A percentile compares a stretch with the other conserved stretches of the same genome.
phyloP scores from a whole-genome alignment of 306 rosid species.

The Dalbergia cultrata region DNA sequence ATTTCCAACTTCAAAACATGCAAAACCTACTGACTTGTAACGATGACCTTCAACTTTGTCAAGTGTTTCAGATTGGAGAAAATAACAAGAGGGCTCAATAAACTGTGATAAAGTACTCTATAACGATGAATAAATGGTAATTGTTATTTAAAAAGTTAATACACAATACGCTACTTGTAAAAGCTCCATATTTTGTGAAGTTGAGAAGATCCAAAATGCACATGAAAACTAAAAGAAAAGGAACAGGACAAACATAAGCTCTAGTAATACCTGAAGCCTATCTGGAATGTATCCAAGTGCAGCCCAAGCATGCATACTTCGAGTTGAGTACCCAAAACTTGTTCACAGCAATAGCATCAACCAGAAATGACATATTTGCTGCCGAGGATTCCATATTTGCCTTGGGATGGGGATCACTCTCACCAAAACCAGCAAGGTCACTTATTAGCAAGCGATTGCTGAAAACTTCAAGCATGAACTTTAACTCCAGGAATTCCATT shows the following conservation, averaged over 20 bases:
- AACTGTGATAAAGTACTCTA: slow-evolving; percentile 16
- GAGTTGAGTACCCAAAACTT: slow-evolving; percentile 96
- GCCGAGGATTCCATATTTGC: slow-evolving; percentile 89
- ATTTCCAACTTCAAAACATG: slow-evolving; percentile 16
- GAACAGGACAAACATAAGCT: slow-evolving; percentile 33
- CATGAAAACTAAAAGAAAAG: slow-evolving; percentile 13
- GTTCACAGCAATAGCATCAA: slow-evolving; percentile 81
- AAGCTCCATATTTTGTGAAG: slow-evolving; percentile 39
- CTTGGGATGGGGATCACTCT: no score
- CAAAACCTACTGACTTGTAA: background rate
- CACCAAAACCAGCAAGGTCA: no score
- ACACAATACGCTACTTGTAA: slow-evolving; percentile 13
- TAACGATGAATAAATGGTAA: slow-evolving; percentile 11
- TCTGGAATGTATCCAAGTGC: slow-evolving; percentile 95
- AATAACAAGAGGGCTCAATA: slow-evolving; percentile 15
- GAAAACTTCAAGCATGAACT: slow-evolving; percentile 85
- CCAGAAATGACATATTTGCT: slow-evolving; percentile 73
- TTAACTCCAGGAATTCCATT: slow-evolving; percentile 94
- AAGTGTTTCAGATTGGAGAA: background rate
- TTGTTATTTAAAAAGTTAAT: slow-evolving; percentile 18
- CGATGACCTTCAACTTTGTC: slow-evolving; percentile 16
- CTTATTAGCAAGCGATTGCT: slow-evolving; percentile 83
- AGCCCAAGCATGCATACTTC: slow-evolving; percentile 98
- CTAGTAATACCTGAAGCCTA: slow-evolving; percentile 73
- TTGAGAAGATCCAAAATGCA: slow-evolving; percentile 27